A percentile compares a stretch with the other conserved stretches of the same genome.
These are phyloP conservation scores for Drechslerella stenobrocha DNA, from an alignment of 2,329 filamentous ascomycete species.

Conservation along the genomic window DNA sequence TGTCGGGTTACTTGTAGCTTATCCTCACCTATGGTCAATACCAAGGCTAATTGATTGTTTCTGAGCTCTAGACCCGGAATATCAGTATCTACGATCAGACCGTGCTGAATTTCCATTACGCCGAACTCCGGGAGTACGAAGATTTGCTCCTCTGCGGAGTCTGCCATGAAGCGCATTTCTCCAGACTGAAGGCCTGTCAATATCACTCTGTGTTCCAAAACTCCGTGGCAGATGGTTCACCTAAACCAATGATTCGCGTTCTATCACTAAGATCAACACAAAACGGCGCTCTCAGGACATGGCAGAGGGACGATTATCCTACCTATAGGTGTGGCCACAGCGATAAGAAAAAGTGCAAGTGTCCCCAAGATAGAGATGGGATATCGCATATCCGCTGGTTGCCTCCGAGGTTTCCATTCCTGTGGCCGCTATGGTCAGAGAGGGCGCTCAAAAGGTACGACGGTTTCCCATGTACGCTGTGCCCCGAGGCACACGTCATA, in stretches of 20 bases:
- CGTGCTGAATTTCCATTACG: constrained; percentile 2
- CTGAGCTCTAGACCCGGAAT: not conserved
- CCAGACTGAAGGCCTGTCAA: constrained; percentile 6
- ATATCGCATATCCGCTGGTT: constrained; percentile 12
- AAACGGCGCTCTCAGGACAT: not conserved
- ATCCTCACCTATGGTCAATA: no score
- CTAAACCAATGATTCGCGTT: constrained; percentile 24
- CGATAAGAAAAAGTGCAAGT: not conserved
- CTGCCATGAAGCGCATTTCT: constrained; percentile 1
- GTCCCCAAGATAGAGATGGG: not conserved
- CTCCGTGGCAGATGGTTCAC: no score
- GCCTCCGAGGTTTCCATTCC: constrained; percentile 10
- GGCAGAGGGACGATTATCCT: constrained; percentile 9
- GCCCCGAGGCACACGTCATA: not conserved
- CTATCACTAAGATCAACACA: constrained; percentile 21
- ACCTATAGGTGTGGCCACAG: not conserved
- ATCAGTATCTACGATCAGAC: not conserved
- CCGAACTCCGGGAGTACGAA: not conserved
- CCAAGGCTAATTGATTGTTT: no score
- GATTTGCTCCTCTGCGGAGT: constrained; percentile 16
- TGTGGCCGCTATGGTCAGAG: constrained; percentile 24
- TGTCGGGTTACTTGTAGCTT: no score
- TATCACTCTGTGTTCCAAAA: constrained; percentile 11
- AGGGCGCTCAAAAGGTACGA: not conserved
- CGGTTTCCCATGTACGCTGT: constrained; percentile 1